These are phyloP conservation scores for Quercus wislizeni DNA, from an alignment of 306 rosid species.

Conservation along the genomic window DNA sequence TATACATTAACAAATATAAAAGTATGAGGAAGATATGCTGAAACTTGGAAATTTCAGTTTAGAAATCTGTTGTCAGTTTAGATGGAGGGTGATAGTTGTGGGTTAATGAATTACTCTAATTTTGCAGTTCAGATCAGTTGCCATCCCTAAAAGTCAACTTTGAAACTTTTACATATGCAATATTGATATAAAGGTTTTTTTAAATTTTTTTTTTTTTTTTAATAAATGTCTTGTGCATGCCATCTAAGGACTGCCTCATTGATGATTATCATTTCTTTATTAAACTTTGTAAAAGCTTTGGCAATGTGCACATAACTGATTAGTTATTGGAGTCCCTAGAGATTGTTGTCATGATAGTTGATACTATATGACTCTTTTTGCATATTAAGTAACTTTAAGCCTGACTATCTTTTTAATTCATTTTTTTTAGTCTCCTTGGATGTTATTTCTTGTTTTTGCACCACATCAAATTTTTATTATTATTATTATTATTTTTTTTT, in stretches of 20 bases:
- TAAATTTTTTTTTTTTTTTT: neutral
- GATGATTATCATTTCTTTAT: neutral
- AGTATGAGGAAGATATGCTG: neutral
- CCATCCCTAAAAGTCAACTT: neutral
- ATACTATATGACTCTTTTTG: neutral
- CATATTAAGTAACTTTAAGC: neutral
- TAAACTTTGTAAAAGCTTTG: conserved; percentile 1
- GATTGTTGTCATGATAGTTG: neutral
- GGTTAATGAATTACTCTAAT: neutral
- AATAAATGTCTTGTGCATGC: neutral
- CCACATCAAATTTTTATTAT: no score
- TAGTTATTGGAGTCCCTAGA: neutral
- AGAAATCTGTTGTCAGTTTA: neutral
- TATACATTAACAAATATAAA: neutral
- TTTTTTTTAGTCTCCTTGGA: neutral
- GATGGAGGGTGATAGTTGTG: neutral
- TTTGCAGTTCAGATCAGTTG: neutral
- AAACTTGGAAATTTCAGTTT: neutral
- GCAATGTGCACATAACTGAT: neutral
- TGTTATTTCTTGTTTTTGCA: neutral
- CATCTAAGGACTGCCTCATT: neutral
- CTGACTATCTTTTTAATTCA: neutral
- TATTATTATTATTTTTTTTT: neutral
- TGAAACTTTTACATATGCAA: neutral
- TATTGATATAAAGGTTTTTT: neutral